Evolutionary conservation across 2,329 filamentous ascomycete genomes (phyloP).

Genomic region (Fusarium nelsonii): DNA sequence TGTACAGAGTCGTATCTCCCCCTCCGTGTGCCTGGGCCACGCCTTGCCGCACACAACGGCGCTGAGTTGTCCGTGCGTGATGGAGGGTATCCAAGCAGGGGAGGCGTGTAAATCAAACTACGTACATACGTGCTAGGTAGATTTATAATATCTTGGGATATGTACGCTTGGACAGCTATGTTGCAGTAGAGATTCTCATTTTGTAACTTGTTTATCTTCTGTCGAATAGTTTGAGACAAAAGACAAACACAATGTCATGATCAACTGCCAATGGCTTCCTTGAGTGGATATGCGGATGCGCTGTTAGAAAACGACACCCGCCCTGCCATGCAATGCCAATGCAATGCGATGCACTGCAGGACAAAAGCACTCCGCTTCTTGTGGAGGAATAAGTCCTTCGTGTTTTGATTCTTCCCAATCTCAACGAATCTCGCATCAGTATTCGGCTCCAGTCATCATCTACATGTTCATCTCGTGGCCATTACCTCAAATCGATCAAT

Average conservation of each 20-base stretch:
- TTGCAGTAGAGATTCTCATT: slow-evolving; percentile 22
- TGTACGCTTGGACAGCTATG: slow-evolving; percentile 39
- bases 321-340: slow-evolving; percentile 42
- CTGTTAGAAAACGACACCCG: slow-evolving; percentile 32
- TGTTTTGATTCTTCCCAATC: slow-evolving; percentile 22
- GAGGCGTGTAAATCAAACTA: slow-evolving; percentile 33
- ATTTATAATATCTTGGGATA: slow-evolving; percentile 17
- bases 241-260: slow-evolving; percentile 1
- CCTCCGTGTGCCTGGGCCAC: slow-evolving; percentile 44
- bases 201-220: slow-evolving; percentile 17
- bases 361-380: slow-evolving; percentile 30
- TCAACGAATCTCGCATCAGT: slow-evolving; percentile 40
- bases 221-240: slow-evolving; percentile 15
- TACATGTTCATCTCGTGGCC: slow-evolving; percentile 34
- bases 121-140: neutral
- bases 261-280: slow-evolving; percentile 24
- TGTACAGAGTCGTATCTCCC: slow-evolving; percentile 36
- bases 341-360: slow-evolving; percentile 36
- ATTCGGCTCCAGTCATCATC: slow-evolving; percentile 23
- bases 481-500: slow-evolving; percentile 35
- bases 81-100: slow-evolving; percentile 46
- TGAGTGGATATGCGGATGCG: slow-evolving; percentile 28
- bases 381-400: slow-evolving; percentile 28
- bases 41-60: slow-evolving; percentile 40
- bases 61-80: slow-evolving; percentile 52